These are phyloP conservation scores for Paecilomyces formosus DNA, from an alignment of 2,329 filamentous ascomycete genomes.

Conservation along the genomic window DNA sequence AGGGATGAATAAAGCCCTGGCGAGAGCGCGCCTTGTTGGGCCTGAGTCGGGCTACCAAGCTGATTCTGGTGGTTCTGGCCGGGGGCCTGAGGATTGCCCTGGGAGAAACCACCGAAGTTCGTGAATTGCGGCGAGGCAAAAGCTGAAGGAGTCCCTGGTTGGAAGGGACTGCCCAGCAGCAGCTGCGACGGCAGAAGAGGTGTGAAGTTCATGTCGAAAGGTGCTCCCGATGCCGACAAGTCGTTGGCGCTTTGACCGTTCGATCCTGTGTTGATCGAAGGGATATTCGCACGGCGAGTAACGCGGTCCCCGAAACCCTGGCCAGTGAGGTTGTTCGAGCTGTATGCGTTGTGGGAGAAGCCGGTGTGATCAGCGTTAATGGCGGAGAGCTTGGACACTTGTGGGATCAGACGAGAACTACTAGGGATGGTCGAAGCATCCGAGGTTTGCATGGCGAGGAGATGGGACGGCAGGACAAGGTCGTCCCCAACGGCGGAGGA, in stretches of 20 bases:
- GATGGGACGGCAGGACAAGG: slow-evolving; percentile 73
- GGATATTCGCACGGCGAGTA: slow-evolving; percentile 73
- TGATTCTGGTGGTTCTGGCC: slow-evolving; percentile 53
- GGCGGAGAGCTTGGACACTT: slow-evolving; percentile 72
- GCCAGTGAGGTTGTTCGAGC: slow-evolving; percentile 65
- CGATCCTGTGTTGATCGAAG: slow-evolving; percentile 81
- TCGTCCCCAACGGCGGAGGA: slow-evolving; percentile 73
- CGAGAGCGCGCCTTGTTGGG: slow-evolving; percentile 59
- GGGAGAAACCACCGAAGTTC: slow-evolving; percentile 69
- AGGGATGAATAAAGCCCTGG: slow-evolving; percentile 78
- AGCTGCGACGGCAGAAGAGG: slow-evolving; percentile 90
- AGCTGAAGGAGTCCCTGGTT: slow-evolving; percentile 82
- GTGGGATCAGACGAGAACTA: slow-evolving; percentile 56
- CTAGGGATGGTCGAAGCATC: slow-evolving; percentile 57
- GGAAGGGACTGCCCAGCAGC: slow-evolving; percentile 91
- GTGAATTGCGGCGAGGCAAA: slow-evolving; percentile 92
- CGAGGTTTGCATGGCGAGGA: slow-evolving; percentile 83
- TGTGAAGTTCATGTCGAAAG: slow-evolving; percentile 97
- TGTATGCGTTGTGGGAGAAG: slow-evolving; percentile 88
- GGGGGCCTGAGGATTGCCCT: slow-evolving; percentile 45
- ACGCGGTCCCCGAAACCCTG: slow-evolving; percentile 81
- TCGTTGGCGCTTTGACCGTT: slow-evolving; percentile 57
- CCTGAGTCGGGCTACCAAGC: slow-evolving; percentile 66
- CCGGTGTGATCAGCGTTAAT: slow-evolving; percentile 66
- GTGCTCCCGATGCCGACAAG: slow-evolving; percentile 78